Evolutionary conservation across 2,329 filamentous ascomycete genomes (phyloP), one percentile per base, ranked within the genome.

Genomic region (Graphiopsis chlorocephala): DNA sequence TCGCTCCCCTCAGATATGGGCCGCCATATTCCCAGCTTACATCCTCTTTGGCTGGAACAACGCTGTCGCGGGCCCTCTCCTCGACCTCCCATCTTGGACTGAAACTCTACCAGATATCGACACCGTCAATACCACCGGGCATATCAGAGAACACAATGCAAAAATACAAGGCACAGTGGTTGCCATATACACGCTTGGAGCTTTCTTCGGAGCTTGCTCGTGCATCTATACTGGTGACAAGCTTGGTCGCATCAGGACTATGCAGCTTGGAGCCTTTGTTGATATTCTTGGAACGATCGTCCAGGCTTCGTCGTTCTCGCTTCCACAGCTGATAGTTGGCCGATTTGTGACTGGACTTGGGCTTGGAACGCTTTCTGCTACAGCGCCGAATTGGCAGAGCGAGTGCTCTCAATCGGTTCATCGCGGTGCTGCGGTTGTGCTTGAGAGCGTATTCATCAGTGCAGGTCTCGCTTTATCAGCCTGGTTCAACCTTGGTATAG

Each of bases 41-140:
- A 78, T 83, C 61, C 75, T 82, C 52, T 84, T 82, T 68, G 82
- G 83, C 60, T 85, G 84, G 75, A 84, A 84, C 69, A 81, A 84
- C 69, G 79, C 80, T 55, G 80, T 80, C 55, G 76, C 81, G 15
- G 82, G 81, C 56, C 81, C 81, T 14, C 74, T 84, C 20, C 69
- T 80, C 64, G 73, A 79, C 64, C 71, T 78, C 3, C 65, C 67
- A 14, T 75, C 75, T 61, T 79, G 77, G 77, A 74, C 77, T 45
- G 72, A 78, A 64, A 77, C 78, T 63, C 83, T 85, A 67, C 83
- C 83, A 1, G 69, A 77, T 57, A 83, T 84, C 68, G 78, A 85
- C 71, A 84, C 82, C 0, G 76, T 78, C 1, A 62, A 71, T 38
- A 67, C 64, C 14, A 74, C 68, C 1, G 82, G 81, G 1, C 72